Conservation (phyloP, 1,284 basidiomycete species). For the Ustilago vetiveriae region DNA sequence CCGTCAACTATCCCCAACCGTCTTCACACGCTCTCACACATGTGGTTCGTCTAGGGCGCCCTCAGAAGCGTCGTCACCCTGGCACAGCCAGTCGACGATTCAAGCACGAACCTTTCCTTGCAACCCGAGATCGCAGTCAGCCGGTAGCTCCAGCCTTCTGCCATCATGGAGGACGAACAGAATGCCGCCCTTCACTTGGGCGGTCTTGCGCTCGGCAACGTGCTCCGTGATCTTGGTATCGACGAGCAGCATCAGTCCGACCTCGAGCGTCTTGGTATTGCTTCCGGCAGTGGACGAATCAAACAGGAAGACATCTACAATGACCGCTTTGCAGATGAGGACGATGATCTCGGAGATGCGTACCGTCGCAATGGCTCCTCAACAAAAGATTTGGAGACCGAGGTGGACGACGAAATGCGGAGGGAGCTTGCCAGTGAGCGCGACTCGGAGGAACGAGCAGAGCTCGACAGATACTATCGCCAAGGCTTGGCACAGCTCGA, state of each 20-base stretch:
- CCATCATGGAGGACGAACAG: slow-evolving; percentile 60
- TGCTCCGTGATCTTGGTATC: slow-evolving; percentile 64
- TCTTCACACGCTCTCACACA: neutral
- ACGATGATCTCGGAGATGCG: slow-evolving; percentile 44
- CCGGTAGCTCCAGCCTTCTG: neutral
- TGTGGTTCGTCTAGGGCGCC: slow-evolving; percentile 8
- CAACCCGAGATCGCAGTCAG: neutral
- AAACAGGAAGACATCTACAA: slow-evolving; percentile 65
- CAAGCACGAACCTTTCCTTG: too few relatives aligned
- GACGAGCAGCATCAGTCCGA: slow-evolving; percentile 47
- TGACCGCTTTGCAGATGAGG: slow-evolving; percentile 62
- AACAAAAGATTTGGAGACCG: slow-evolving; percentile 52
- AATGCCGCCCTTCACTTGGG: slow-evolving; percentile 62
- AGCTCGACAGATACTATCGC: slow-evolving; percentile 53
- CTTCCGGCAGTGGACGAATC: slow-evolving; percentile 44
- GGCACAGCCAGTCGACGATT: slow-evolving; percentile 23
- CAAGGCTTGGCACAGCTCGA: slow-evolving; percentile 49
- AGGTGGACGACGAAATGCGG: slow-evolving; percentile 54
- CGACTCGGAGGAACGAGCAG: slow-evolving; percentile 45
- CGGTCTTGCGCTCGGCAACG: slow-evolving; percentile 63
- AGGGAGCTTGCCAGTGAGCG: slow-evolving; percentile 41
- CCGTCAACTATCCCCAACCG: neutral
- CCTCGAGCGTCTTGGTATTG: slow-evolving; percentile 51
- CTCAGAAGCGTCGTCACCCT: neutral
- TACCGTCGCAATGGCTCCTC: slow-evolving; percentile 28